Base-by-base conservation (phyloP, 1,284 basidiomycete species). In the Trametes sp. region DNA sequence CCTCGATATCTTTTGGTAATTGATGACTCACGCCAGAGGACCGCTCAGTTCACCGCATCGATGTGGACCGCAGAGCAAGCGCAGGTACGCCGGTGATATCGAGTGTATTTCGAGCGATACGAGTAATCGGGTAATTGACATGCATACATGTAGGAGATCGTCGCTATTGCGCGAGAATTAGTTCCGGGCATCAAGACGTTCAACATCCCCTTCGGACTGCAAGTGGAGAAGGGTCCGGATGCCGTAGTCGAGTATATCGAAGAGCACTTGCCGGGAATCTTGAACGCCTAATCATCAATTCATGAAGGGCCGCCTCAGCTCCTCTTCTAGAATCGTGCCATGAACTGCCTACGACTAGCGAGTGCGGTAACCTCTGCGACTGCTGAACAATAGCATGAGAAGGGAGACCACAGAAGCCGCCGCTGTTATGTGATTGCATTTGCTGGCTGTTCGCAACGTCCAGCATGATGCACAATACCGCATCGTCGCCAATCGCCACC, bases 51-150 rank as follows among this genome's bases (percentile, higher is more conserved):
- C 45, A 69, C 69, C 0, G 70, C 70, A 1, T 71, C 68, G 8
- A 71, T 71, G 70, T 71, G 70, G 70, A 66, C 68, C 2, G 64
- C 66, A 0, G 70, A 68, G 36, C 62, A 71, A 45, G 63, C 65
- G 4, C 62, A 68, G 57, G 70, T 71, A 23, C 9, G 57, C 31
- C 4, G 19, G 21, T 9, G 13, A 8, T n/a, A n/a, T n/a, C n/a
- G n/a, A n/a, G n/a, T n/a, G n/a, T n/a, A n/a, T n/a, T n/a, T n/a
- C n/a, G n/a, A 8, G 7, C 7, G 7, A 10, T 11, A 24, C 10
- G 21, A 36, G n/a, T 35, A 21, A 33, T 23, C 23, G 19, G 38
- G 38, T n/a, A 41, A 7, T 19, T n/a, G 11, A 2, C 35, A 10
- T 21, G 2, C 9, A 10, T 9, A 5, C 5, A 4, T 10, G 8